These are phyloP conservation scores for Candida boidinii DNA, from an alignment of 805 yeast genomes.

Conservation along the genomic window DNA sequence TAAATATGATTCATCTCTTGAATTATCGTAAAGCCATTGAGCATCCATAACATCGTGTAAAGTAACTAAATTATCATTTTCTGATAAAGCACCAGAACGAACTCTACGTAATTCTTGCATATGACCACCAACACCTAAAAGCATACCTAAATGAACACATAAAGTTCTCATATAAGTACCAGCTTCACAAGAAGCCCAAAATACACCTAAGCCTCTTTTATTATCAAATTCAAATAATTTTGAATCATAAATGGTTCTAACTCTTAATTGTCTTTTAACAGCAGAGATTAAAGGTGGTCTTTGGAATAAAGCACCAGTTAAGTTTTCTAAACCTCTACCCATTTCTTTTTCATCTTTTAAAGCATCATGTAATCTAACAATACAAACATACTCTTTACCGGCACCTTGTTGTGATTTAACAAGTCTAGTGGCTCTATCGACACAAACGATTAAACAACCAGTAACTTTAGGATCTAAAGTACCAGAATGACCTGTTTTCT, in stretches of 20 bases:
- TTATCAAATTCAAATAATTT: slow-evolving; percentile 93
- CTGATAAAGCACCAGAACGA: slow-evolving; percentile 92
- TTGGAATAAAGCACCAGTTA: slow-evolving; percentile 98
- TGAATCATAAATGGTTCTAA: slow-evolving; percentile 94
- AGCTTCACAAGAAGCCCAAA: slow-evolving; percentile 99
- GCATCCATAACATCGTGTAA: slow-evolving; percentile 97
- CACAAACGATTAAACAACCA: slow-evolving; percentile 96
- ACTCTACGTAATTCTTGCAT: slow-evolving; percentile 99
- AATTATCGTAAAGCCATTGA: slow-evolving; percentile 95
- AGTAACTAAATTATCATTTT: slow-evolving; percentile 86
- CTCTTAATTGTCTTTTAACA: slow-evolving; percentile 97
- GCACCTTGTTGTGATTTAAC: slow-evolving; percentile 99
- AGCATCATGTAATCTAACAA: slow-evolving; percentile 91
- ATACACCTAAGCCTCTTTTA: slow-evolving; percentile 93
- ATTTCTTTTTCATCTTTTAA: slow-evolving; percentile 81
- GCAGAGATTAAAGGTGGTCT: slow-evolving; percentile 99
- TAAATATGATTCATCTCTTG: slow-evolving; percentile 92
- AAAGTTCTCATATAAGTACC: slow-evolving; percentile 99
- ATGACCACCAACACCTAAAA: slow-evolving; percentile 98
- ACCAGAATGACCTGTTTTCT: slow-evolving; percentile 98
- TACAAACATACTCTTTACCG: slow-evolving; percentile 98
- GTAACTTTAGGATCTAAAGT: slow-evolving; percentile 96
- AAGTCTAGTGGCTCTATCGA: slow-evolving; percentile 95
- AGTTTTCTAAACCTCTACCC: slow-evolving; percentile 80
- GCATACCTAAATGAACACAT: slow-evolving; percentile 98